A percentile compares a stretch with the other conserved stretches of the same genome.
These are phyloP conservation scores for Diaporthe sp. DNA, from an alignment of 2,329 filamentous ascomycete species.

Conservation along the genomic window DNA sequence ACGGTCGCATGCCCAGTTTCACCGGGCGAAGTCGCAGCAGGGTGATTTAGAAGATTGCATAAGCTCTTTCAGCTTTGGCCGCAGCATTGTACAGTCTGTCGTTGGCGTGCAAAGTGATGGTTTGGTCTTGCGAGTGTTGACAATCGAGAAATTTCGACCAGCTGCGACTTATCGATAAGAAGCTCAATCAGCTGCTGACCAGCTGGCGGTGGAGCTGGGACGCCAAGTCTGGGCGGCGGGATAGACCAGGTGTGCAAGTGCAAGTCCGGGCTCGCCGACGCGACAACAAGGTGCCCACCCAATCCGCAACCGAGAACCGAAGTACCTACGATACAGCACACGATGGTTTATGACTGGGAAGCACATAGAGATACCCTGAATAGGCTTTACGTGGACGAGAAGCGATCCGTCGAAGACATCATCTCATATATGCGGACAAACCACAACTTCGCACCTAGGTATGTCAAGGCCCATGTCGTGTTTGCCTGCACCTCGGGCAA, in stretches of 20 bases:
- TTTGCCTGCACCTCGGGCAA: constrained; percentile 7
- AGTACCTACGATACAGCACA: constrained; percentile 36
- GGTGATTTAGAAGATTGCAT: background rate
- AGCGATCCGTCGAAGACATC: constrained; percentile 79
- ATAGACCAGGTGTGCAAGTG: constrained; percentile 37
- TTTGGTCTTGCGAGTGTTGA: background rate
- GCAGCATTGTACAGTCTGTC: background rate
- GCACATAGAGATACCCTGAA: constrained; percentile 56
- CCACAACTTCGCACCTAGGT: constrained; percentile 80
- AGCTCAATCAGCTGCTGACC: background rate
- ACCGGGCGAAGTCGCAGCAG: background rate
- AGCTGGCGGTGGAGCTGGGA: background rate
- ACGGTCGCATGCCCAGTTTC: background rate
- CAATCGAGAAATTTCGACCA: constrained; percentile 37
- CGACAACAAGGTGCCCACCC: background rate
- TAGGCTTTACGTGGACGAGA: constrained; percentile 82
- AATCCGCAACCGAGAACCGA: background rate
- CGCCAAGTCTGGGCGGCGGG: constrained; percentile 29
- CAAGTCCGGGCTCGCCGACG: background rate
- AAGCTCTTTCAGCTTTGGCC: background rate
- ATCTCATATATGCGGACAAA: constrained; percentile 76
- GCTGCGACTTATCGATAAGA: constrained; percentile 36
- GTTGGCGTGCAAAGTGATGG: background rate
- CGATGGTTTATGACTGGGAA: constrained; percentile 64
- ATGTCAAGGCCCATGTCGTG: constrained; percentile 47